phyloP scores from a whole-genome alignment of 2,329 filamentous ascomycete genomes.

The Pseudopithomyces maydicus region DNA sequence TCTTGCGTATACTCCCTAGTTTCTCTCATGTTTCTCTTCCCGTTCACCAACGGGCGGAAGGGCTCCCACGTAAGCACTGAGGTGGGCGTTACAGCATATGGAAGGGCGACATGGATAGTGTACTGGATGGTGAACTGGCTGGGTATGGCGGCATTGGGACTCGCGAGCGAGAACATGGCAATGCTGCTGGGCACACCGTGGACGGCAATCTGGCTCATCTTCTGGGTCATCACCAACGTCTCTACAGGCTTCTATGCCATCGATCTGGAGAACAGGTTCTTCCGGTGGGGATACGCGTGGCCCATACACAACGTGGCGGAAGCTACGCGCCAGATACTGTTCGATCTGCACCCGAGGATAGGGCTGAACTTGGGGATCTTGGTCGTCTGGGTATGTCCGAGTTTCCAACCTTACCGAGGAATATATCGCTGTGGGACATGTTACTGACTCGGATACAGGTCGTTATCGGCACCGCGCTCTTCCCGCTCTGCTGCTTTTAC shows the following conservation, averaged over 20 bases:
- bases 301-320: conserved; percentile 67
- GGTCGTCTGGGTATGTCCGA: conserved; percentile 56
- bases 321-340: conserved; percentile 63
- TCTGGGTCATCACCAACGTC: conserved; percentile 71
- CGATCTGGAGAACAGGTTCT: conserved; percentile 62
- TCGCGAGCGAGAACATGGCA: conserved; percentile 68
- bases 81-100: conserved; percentile 60
- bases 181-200: conserved; percentile 67
- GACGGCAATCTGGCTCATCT: conserved; percentile 67
- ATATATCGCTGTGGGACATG: neutral
- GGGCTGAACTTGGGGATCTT: conserved; percentile 66
- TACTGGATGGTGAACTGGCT: conserved; percentile 68
- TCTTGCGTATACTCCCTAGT: conserved; percentile 67
- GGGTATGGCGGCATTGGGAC: conserved; percentile 66
- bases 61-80: conserved; percentile 51
- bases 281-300: conserved; percentile 67
- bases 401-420: too few species aligned
- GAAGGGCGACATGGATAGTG: conserved; percentile 62
- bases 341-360: conserved; percentile 62
- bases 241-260: conserved; percentile 64
- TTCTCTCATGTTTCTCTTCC: conserved; percentile 65
- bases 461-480: conserved; percentile 57
- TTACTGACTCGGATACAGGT: conserved; percentile 5
- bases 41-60: conserved; percentile 56
- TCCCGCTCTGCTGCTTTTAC: conserved; percentile 55